Evolutionary conservation across 352 stramenopile genomes (phyloP).

Genomic region (Vaucheria bursata): DNA sequence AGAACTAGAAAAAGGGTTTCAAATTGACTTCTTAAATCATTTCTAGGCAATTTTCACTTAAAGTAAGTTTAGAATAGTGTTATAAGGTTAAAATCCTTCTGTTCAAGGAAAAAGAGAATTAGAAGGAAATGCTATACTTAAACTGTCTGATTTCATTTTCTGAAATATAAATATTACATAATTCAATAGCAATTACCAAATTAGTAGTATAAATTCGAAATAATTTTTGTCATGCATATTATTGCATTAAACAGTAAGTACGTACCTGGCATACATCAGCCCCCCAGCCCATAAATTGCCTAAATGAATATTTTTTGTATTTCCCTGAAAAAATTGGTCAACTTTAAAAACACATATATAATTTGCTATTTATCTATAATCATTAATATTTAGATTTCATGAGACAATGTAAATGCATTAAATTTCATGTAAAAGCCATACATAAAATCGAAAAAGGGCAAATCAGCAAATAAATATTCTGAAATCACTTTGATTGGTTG

Average conservation of each 20-base stretch:
- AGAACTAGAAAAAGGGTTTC: no score
- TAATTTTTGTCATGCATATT: background rate
- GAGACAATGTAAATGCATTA: background rate
- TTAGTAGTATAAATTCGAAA: background rate
- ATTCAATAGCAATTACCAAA: background rate
- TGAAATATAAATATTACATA: background rate
- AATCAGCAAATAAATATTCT: background rate
- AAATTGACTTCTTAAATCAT: no score
- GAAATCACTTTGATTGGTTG: background rate
- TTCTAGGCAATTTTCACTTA: no score
- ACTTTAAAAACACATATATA: background rate
- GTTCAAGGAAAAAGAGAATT: background rate
- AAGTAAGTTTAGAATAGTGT: no score
- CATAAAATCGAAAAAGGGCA: background rate
- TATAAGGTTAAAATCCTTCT: background rate
- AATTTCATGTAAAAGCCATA: background rate
- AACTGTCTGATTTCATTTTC: background rate
- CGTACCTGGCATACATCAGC: constrained; percentile 26
- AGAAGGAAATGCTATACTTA: background rate
- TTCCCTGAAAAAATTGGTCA: background rate
- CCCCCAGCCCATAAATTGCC: constrained; percentile 27
- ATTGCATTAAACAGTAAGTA: background rate
- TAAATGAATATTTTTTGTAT: constrained; percentile 24
- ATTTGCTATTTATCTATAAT: background rate
- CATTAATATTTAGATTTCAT: background rate